A percentile compares a stretch with the other conserved stretches of the same genome.
These are phyloP conservation scores for Nicotiana tabacum DNA, from an alignment of 257 asterid genomes.

Conservation along the genomic window DNA sequence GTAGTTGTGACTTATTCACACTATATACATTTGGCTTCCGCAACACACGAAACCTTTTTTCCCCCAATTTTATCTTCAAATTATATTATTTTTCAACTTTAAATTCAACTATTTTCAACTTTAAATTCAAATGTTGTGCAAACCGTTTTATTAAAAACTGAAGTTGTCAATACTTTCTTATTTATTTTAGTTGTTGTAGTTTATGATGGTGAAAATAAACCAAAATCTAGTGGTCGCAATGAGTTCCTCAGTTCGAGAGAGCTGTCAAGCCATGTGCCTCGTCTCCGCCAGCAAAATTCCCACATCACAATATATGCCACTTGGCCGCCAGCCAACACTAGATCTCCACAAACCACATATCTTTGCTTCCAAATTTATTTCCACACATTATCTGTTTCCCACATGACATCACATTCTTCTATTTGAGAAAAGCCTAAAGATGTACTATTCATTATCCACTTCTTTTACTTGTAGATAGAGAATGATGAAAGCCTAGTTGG, in stretches of 20 bases:
- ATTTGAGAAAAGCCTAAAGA: not conserved
- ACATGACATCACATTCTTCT: not conserved
- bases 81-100: not conserved
- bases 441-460: not conserved
- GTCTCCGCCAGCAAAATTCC: not conserved
- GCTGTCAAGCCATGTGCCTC: conserved; percentile 10
- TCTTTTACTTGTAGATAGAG: not conserved
- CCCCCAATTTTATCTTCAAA: not conserved
- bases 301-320: not conserved
- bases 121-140: not conserved
- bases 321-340: not conserved
- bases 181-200: not conserved
- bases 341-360: not conserved
- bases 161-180: not conserved
- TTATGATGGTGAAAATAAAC: not conserved
- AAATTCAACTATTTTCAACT: no score
- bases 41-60: no score
- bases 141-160: not conserved
- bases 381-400: conserved; percentile 7
- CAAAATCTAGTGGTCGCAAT: conserved; percentile 4
- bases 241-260: not conserved
- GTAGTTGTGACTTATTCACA: no score
- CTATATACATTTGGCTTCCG: no score
- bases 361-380: not conserved
- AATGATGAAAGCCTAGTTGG: not conserved